Percentiles rank a stretch among this genome's conserved stretches.
These are phyloP conservation scores for Lichenothelia convexa DNA, from an alignment of 495 filamentous ascomycete genomes.

Conservation along the genomic window DNA sequence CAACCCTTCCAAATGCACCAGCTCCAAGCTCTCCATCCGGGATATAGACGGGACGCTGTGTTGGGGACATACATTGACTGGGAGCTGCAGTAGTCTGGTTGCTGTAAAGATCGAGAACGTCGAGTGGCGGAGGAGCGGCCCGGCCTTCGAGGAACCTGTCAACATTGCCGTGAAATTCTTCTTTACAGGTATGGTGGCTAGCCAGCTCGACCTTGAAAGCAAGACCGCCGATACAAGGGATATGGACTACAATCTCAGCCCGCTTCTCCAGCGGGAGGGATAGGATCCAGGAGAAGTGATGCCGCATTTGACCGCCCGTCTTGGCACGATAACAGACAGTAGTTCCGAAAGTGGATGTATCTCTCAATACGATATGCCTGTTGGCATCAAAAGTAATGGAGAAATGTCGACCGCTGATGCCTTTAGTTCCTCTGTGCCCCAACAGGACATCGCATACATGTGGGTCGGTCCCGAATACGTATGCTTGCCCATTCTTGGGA, in stretches of 20 bases:
- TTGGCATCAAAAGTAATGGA: slow-evolving; percentile 6
- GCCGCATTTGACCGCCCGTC: slow-evolving; percentile 1
- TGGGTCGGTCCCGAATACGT: slow-evolving; percentile 1
- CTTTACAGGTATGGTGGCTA: background rate
- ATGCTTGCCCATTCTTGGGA: background rate
- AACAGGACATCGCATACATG: slow-evolving; percentile 4
- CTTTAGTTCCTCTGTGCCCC: background rate
- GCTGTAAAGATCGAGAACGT: slow-evolving; percentile 2
- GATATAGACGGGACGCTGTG: background rate
- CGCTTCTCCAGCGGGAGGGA: slow-evolving; percentile 3
- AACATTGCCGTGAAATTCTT: slow-evolving; percentile 1
- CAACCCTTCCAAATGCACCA: background rate
- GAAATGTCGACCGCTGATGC: slow-evolving; percentile 8
- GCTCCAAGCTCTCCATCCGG: background rate
- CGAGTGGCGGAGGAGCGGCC: background rate
- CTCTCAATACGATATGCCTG: slow-evolving; percentile 5
- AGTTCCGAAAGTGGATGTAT: slow-evolving; percentile 1
- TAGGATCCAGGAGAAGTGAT: slow-evolving; percentile 4
- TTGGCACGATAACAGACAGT: slow-evolving; percentile 4
- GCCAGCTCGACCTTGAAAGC: slow-evolving; percentile 3
- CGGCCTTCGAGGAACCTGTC: slow-evolving; percentile 4
- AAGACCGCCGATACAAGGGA: too few species aligned
- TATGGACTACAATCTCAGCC: slow-evolving; percentile 4
- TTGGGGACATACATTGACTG: slow-evolving; percentile 2
- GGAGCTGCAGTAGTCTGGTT: slow-evolving; percentile 1